Evolutionary conservation across 2,329 filamentous ascomycete species (phyloP).

Genomic region (Talaromyces sp.): DNA sequence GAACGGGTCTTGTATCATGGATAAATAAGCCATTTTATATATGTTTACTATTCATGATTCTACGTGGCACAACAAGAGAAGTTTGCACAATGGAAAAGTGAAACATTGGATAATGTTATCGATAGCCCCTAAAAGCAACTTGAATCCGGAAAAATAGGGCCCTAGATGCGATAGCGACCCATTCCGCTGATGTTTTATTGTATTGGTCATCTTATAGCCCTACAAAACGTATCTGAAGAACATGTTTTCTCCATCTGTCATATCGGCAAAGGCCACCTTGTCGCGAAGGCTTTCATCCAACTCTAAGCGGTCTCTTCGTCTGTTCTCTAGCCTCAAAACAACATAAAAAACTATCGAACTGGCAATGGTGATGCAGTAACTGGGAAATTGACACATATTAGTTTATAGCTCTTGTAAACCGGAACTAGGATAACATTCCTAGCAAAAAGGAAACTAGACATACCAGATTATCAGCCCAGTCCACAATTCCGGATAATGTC

Average conservation of each 20-base stretch:
- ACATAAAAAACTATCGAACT: slow-evolving; percentile 54
- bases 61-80: too few relatives aligned
- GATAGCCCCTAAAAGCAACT: too few relatives aligned
- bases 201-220: not conserved
- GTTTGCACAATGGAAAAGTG: too few relatives aligned
- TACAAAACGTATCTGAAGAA: slow-evolving; percentile 61
- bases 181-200: not conserved
- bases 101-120: too few relatives aligned
- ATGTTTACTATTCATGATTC: too few relatives aligned
- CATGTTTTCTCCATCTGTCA: slow-evolving; percentile 65
- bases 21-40: too few relatives aligned
- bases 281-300: slow-evolving; percentile 60
- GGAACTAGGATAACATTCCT: not conserved
- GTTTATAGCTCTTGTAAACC: not conserved
- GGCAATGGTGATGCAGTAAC: slow-evolving; percentile 51
- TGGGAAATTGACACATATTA: not conserved
- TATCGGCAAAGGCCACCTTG: slow-evolving; percentile 61
- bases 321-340: slow-evolving; percentile 58
- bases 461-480: slow-evolving; percentile 61
- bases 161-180: too few relatives aligned
- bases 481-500: slow-evolving; percentile 71
- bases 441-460: slow-evolving; percentile 14
- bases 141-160: too few relatives aligned
- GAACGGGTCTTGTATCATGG: too few relatives aligned
- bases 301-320: slow-evolving; percentile 42